phyloP scores from a whole-genome alignment of 2,329 filamentous ascomycete species.

The Aspergillus uvarum region DNA sequence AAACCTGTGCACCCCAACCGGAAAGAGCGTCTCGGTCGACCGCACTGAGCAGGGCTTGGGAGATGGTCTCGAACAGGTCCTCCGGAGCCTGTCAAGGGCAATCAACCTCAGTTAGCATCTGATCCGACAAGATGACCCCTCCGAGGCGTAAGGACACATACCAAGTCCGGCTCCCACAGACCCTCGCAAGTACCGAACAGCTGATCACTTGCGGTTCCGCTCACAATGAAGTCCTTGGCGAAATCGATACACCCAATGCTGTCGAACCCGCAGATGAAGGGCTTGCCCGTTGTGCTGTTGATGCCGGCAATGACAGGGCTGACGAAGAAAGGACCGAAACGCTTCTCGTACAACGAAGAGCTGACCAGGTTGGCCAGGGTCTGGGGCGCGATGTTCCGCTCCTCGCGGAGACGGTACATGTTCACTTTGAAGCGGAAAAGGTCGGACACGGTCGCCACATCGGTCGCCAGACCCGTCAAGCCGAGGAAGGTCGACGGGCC shows the following conservation, averaged over 20 bases:
- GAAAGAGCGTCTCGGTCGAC: conserved; percentile 95
- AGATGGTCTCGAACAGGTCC: conserved; percentile 97
- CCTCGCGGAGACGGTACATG: conserved; percentile 98
- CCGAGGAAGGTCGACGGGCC: conserved; percentile 87
- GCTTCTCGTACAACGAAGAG: conserved; percentile 85
- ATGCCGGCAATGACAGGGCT: conserved; percentile 91
- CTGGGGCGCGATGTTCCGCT: conserved; percentile 89
- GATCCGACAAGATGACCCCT: background rate
- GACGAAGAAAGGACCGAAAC: conserved; percentile 96
- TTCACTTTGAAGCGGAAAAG: conserved; percentile 99
- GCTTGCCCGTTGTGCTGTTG: conserved; percentile 88
- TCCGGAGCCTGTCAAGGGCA: conserved; percentile 60
- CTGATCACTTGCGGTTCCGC: conserved; percentile 93
- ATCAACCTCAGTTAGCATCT: conserved; percentile 2
- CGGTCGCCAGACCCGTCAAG: conserved; percentile 92
- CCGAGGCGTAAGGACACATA: conserved; percentile 48
- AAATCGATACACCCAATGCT: conserved; percentile 99
- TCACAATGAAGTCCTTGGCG: conserved; percentile 98
- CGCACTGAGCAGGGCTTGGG: conserved; percentile 90
- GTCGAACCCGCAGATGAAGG: conserved; percentile 98
- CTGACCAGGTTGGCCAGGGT: conserved; percentile 97
- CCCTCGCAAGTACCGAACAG: conserved; percentile 98
- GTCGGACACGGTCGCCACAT: conserved; percentile 90
- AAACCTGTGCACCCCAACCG: conserved; percentile 97
- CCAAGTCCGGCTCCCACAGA: conserved; percentile 95